phyloP scores from a whole-genome alignment of 164 flowering plant species.

The Kalanchoe fedtschenkoi region DNA sequence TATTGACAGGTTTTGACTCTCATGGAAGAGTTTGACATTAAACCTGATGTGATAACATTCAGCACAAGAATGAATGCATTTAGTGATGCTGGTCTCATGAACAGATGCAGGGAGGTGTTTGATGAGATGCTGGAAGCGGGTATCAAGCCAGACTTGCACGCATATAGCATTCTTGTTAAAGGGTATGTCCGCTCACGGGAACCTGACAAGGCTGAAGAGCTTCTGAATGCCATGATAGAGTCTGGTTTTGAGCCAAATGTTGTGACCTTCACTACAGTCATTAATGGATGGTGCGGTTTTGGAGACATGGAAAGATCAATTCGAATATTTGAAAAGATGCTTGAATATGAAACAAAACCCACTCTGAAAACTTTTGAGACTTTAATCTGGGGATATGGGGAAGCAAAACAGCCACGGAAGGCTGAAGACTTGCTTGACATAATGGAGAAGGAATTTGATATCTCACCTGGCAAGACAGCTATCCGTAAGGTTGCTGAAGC shows the following conservation, averaged over 20 bases:
- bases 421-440: slow-evolving; percentile 46
- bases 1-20: slow-evolving; percentile 34
- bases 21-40: slow-evolving; percentile 50
- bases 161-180: slow-evolving; percentile 60
- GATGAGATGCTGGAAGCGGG: slow-evolving; percentile 51
- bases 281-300: slow-evolving; percentile 68
- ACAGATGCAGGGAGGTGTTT: slow-evolving; percentile 42
- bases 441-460: slow-evolving; percentile 26
- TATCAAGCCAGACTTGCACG: slow-evolving; percentile 49
- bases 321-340: slow-evolving; percentile 39
- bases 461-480: slow-evolving; percentile 30
- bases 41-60: slow-evolving; percentile 67
- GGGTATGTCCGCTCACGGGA: slow-evolving; percentile 55
- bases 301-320: slow-evolving; percentile 47
- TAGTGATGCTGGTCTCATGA: slow-evolving; percentile 53
- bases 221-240: slow-evolving; percentile 30
- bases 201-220: slow-evolving; percentile 53
- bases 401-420: slow-evolving; percentile 58
- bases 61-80: slow-evolving; percentile 73
- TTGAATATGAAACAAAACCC: slow-evolving; percentile 33
- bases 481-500: slow-evolving; percentile 36
- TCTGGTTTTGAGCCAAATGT: slow-evolving; percentile 39
- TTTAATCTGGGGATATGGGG: slow-evolving; percentile 64
- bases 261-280: slow-evolving; percentile 56
- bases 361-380: slow-evolving; percentile 57